Conservation (phyloP, 2,329 filamentous ascomycete genomes). For the Penicillium verrucosum region DNA sequence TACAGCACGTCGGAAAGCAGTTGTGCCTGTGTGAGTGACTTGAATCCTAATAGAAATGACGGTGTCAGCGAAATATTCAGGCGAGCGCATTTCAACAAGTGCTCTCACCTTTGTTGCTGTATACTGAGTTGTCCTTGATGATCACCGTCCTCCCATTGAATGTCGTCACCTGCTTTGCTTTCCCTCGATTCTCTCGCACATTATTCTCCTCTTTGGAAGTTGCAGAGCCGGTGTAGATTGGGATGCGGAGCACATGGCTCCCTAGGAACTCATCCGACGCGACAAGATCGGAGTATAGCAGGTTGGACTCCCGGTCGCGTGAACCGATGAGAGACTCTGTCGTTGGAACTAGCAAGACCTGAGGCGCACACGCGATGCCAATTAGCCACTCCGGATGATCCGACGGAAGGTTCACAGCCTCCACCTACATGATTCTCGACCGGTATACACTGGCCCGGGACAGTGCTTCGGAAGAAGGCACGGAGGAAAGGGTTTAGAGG, state of each 20-base stretch:
- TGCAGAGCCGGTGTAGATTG: constrained; percentile 50
- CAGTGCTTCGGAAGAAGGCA: constrained; percentile 96
- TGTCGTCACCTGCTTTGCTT: constrained; percentile 91
- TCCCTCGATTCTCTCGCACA: constrained; percentile 81
- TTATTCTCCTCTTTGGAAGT: constrained; percentile 57
- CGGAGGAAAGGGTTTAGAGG: constrained; percentile 97
- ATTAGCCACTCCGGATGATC: constrained; percentile 15
- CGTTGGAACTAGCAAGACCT: constrained; percentile 85
- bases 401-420: constrained; percentile 7
- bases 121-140: constrained; percentile 87
- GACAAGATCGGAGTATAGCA: constrained; percentile 73
- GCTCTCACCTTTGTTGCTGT: constrained; percentile 90
- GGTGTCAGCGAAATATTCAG: constrained; percentile 15
- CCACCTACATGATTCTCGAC: constrained; percentile 73
- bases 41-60: constrained; percentile 65
- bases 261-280: constrained; percentile 90
- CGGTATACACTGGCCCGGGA: constrained; percentile 86
- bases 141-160: constrained; percentile 90
- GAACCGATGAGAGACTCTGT: constrained; percentile 87
- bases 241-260: constrained; percentile 91
- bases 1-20: constrained; percentile 79
- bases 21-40: constrained; percentile 82
- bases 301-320: constrained; percentile 81
- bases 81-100: neutral
- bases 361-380: constrained; percentile 8